Percentiles rank a stretch among this genome's conserved stretches.
Conservation (phyloP, 768 basidiomycete species). For the Solioccasus polychromus region DNA sequence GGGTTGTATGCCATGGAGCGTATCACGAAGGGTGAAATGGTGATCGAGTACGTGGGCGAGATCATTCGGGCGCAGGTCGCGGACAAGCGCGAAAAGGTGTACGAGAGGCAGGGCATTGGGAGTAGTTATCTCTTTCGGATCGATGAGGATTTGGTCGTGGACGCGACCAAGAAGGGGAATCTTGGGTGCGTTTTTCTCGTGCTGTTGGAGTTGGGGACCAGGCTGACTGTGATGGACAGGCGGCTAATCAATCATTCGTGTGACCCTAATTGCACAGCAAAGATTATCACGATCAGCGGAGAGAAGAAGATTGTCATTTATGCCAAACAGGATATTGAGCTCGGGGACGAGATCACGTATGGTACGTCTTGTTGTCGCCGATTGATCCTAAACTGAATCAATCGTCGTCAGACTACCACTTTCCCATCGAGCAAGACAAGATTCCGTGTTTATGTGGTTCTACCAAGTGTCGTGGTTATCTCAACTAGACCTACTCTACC, state of each 20-base stretch:
- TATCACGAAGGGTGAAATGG: conserved; percentile 94
- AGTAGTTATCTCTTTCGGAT: conserved; percentile 98
- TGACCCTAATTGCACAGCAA: conserved; percentile 89
- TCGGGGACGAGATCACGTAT: conserved; percentile 98
- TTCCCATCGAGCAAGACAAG: conserved; percentile 98
- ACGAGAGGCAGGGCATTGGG: conserved; percentile 96
- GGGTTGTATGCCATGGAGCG: conserved; percentile 97
- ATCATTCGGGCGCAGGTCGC: conserved; percentile 93
- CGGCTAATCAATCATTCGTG: conserved; percentile 99
- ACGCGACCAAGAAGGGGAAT: conserved; percentile 98
- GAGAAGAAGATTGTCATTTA: conserved; percentile 99
- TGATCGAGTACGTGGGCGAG: conserved; percentile 99
- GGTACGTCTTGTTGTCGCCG: conserved; percentile 47
- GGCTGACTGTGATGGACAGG: conserved; percentile 39
- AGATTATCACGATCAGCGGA: conserved; percentile 86
- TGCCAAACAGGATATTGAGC: conserved; percentile 92
- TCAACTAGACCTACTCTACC: conserved; percentile 71
- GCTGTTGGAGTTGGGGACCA: conserved; percentile 7
- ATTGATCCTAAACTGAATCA: background rate
- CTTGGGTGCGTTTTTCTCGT: conserved; percentile 66
- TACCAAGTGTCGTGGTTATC: conserved; percentile 87
- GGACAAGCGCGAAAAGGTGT: conserved; percentile 94
- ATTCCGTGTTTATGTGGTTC: conserved; percentile 92
- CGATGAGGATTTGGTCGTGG: conserved; percentile 96
- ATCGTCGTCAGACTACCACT: conserved; percentile 83